Evolutionary conservation across 768 basidiomycete species (phyloP).

Genomic region (Exidia glandulosa): DNA sequence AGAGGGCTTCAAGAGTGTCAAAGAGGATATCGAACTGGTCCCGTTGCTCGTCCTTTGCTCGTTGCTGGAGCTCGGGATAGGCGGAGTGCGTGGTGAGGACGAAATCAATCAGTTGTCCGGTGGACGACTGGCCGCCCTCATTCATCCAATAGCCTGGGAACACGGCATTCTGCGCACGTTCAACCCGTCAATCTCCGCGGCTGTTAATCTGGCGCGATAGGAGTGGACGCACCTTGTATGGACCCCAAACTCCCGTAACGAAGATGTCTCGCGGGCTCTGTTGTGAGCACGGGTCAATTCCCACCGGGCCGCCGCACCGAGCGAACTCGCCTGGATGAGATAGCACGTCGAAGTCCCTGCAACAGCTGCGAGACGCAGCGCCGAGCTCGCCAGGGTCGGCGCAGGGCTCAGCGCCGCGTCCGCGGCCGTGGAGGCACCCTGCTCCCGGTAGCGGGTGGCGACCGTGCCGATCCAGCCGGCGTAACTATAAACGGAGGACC

Average conservation of each 20-base stretch:
- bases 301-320: neutral
- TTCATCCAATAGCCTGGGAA: conserved; percentile 99
- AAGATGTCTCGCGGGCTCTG: conserved; percentile 76
- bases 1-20: conserved; percentile 58
- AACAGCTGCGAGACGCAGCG: conserved; percentile 76
- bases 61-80: conserved; percentile 54
- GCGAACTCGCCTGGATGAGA: conserved; percentile 59
- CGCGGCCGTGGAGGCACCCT: conserved; percentile 40
- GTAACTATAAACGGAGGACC: no score
- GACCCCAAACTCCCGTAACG: conserved; percentile 89
- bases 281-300: neutral
- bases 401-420: conserved; percentile 8
- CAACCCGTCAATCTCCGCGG: conserved; percentile 1
- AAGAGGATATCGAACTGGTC: conserved; percentile 45
- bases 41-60: conserved; percentile 39
- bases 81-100: conserved; percentile 88
- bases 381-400: conserved; percentile 51
- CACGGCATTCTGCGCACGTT: conserved; percentile 54
- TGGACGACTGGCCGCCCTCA: conserved; percentile 97
- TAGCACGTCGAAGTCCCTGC: conserved; percentile 97
- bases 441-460: conserved; percentile 53
- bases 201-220: no score
- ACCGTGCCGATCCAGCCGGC: conserved; percentile 97
- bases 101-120: conserved; percentile 94
- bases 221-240: conserved; percentile 50